These are phyloP conservation scores for Rhizophagus clarus DNA, from an alignment of 192 early-diverging fungal genomes.

Conservation along the genomic window DNA sequence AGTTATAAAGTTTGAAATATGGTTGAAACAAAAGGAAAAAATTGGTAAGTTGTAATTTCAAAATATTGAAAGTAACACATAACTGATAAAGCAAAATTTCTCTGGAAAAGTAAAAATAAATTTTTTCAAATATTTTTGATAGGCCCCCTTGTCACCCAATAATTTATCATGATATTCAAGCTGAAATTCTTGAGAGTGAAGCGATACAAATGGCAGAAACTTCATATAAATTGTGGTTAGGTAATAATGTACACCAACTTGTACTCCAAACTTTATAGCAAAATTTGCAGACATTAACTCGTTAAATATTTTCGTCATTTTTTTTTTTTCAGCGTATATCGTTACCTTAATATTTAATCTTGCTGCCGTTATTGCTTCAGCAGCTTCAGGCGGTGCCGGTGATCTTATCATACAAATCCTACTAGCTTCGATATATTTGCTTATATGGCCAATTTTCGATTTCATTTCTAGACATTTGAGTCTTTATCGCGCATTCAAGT, in stretches of 20 bases:
- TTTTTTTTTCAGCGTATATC: neutral
- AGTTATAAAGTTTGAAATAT: no score
- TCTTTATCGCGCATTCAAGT: conserved; percentile 4
- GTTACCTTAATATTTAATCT: conserved; percentile 2
- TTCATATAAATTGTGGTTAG: neutral
- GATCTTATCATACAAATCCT: neutral
- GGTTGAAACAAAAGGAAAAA: no score
- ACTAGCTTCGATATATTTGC: neutral
- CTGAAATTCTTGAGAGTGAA: neutral
- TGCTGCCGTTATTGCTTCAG: neutral
- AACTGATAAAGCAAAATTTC: no score
- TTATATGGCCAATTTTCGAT: neutral
- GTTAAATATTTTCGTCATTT: neutral
- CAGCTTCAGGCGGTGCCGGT: neutral
- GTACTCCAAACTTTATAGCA: no score
- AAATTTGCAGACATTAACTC: neutral
- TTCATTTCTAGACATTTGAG: conserved; percentile 3
- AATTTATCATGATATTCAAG: conserved; percentile 13
- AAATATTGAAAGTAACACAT: no score
- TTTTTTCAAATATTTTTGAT: no score
- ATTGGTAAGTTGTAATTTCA: no score
- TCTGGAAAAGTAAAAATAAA: no score
- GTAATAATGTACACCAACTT: neutral
- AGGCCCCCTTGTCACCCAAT: conserved; percentile 6
- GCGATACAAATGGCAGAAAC: neutral